phyloP scores from a whole-genome alignment of 257 asterid genomes.

The Haberlea rhodopensis region DNA sequence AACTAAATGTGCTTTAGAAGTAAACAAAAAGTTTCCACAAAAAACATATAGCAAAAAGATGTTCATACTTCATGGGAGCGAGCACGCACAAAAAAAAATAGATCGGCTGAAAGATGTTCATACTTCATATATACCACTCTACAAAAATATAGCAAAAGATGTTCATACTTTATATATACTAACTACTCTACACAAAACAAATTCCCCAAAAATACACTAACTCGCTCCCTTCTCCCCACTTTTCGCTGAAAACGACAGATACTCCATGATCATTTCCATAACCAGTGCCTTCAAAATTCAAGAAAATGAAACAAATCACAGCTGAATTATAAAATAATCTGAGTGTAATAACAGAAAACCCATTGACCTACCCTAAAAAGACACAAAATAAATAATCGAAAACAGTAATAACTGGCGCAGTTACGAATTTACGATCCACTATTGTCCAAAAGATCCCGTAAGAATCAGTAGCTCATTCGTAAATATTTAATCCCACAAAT shows the following conservation, averaged over 20 bases:
- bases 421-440: no score
- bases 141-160: no score
- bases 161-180: not conserved
- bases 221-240: not conserved
- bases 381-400: not conserved
- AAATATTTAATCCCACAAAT: constrained; percentile 7
- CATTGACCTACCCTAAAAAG: not conserved
- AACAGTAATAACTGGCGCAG: not conserved
- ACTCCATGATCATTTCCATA: not conserved
- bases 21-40: not conserved
- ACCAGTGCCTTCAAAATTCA: not conserved
- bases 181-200: not conserved
- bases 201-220: no score
- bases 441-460: not conserved
- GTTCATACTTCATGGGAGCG: not conserved
- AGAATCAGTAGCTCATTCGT: constrained; percentile 4
- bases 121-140: no score
- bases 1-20: not conserved
- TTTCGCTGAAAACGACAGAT: not conserved
- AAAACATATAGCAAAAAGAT: not conserved
- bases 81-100: not conserved
- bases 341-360: not conserved
- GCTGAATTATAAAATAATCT: not conserved
- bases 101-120: no score
- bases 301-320: not conserved